A percentile compares a stretch with the other conserved stretches of the same genome.
These are phyloP conservation scores for Pseudogymnoascus sp. DNA, from an alignment of 2,329 filamentous ascomycete species.

Conservation along the genomic window DNA sequence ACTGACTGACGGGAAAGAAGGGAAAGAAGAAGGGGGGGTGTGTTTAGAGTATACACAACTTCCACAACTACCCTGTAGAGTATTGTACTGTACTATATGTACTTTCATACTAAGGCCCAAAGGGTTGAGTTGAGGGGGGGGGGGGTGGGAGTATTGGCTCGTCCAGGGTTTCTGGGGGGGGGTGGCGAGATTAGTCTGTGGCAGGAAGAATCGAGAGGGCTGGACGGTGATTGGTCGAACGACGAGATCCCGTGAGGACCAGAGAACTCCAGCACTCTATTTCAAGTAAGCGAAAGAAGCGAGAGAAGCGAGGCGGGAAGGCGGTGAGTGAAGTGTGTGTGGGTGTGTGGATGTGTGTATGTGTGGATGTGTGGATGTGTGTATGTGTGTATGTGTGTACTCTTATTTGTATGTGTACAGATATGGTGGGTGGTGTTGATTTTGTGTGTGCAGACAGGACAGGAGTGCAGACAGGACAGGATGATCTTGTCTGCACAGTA, in stretches of 20 bases:
- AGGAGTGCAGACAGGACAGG: not conserved
- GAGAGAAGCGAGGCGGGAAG: not conserved
- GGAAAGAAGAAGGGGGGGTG: not conserved
- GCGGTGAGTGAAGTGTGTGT: not conserved
- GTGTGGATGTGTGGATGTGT: not conserved
- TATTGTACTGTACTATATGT: not conserved
- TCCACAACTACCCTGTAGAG: not conserved
- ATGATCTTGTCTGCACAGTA: not conserved
- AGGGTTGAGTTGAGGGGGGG: not conserved
- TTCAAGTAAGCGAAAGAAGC: not conserved
- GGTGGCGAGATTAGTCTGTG: not conserved
- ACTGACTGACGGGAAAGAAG: not conserved
- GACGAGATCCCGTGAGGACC: not conserved
- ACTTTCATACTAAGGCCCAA: not conserved
- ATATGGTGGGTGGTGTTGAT: no score
- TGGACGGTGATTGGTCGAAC: not conserved
- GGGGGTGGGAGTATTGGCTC: not conserved
- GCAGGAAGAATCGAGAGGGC: not conserved
- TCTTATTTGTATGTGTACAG: no score
- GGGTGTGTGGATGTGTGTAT: not conserved
- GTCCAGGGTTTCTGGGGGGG: not conserved
- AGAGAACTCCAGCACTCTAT: not conserved
- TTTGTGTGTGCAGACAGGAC: not conserved
- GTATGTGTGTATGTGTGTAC: not conserved
- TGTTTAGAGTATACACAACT: not conserved